A percentile compares a stretch with the other conserved stretches of the same genome.
phyloP scores from a whole-genome alignment of 352 stramenopile genomes.

The Globisporangium okanoganense region DNA sequence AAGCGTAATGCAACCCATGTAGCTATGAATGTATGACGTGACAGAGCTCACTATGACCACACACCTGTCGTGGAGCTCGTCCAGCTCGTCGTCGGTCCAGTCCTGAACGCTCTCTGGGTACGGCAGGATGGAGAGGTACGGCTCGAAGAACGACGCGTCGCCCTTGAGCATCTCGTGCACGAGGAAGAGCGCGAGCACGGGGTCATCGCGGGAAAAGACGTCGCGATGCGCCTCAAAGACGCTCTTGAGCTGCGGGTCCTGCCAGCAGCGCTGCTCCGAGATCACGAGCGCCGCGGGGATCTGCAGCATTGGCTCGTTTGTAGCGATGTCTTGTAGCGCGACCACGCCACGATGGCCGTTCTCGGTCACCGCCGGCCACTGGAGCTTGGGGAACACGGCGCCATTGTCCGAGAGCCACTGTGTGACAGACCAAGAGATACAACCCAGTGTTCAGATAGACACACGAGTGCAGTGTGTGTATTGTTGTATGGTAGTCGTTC shows the following conservation, averaged over 20 bases:
- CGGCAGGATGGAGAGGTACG: conserved; percentile 85
- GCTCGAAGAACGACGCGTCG: conserved; percentile 78
- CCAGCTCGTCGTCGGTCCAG: conserved; percentile 68
- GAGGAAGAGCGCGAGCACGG: conserved; percentile 80
- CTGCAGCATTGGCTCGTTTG: conserved; percentile 61
- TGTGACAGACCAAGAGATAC: background rate
- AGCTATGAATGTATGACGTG: background rate
- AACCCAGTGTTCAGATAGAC: background rate
- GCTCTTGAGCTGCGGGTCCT: conserved; percentile 37
- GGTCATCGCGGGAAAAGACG: conserved; percentile 77
- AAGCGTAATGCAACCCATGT: background rate
- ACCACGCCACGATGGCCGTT: conserved; percentile 60
- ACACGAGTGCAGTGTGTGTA: background rate
- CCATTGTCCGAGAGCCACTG: conserved; percentile 73
- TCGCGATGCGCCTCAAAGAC: conserved; percentile 53
- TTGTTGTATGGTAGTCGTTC: background rate
- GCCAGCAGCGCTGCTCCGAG: conserved; percentile 58
- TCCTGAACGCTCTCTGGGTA: conserved; percentile 75
- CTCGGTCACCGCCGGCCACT: conserved; percentile 52
- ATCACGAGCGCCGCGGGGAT: conserved; percentile 72
- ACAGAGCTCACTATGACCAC: background rate
- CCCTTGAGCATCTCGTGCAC: conserved; percentile 64
- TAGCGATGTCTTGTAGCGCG: conserved; percentile 42
- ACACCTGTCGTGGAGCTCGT: conserved; percentile 68
- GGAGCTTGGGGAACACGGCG: conserved; percentile 69